These are phyloP conservation scores for Cladosporium oxysporum DNA, from an alignment of 2,329 filamentous ascomycete genomes.

Conservation along the genomic window DNA sequence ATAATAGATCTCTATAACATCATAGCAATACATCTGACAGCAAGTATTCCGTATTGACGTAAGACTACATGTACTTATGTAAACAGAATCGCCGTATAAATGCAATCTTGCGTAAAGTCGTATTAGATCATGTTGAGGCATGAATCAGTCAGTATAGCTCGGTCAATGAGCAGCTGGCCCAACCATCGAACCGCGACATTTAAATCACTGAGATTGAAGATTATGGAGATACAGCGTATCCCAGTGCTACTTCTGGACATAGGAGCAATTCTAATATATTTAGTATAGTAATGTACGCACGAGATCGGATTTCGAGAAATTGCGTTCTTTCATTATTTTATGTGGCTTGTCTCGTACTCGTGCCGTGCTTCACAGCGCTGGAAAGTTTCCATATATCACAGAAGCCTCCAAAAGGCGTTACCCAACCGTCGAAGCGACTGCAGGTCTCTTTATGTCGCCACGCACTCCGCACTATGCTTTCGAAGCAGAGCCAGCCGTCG, in stretches of 20 bases:
- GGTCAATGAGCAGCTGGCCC: not conserved
- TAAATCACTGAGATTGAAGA: not conserved
- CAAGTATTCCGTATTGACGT: not conserved
- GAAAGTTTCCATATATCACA: not conserved
- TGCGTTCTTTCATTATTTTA: slow-evolving; percentile 11
- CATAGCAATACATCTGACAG: not conserved
- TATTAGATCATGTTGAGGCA: not conserved
- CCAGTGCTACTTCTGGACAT: not conserved
- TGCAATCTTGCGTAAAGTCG: not conserved
- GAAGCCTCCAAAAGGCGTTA: not conserved
- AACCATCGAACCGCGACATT: not conserved
- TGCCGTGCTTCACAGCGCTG: not conserved
- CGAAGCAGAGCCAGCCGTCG: slow-evolving; percentile 2
- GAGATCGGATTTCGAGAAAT: not conserved
- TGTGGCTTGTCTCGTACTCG: slow-evolving; percentile 1
- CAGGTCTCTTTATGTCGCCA: not conserved
- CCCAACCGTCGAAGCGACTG: not conserved
- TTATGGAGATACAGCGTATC: too few species aligned
- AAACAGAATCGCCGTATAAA: too few species aligned
- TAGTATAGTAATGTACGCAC: not conserved
- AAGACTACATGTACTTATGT: not conserved
- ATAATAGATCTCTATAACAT: not conserved
- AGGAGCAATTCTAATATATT: not conserved
- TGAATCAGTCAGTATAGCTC: not conserved
- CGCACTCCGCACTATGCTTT: not conserved